Evolutionary conservation across 2,329 filamentous ascomycete species (phyloP).

Genomic region (Ophiostoma piceae): DNA sequence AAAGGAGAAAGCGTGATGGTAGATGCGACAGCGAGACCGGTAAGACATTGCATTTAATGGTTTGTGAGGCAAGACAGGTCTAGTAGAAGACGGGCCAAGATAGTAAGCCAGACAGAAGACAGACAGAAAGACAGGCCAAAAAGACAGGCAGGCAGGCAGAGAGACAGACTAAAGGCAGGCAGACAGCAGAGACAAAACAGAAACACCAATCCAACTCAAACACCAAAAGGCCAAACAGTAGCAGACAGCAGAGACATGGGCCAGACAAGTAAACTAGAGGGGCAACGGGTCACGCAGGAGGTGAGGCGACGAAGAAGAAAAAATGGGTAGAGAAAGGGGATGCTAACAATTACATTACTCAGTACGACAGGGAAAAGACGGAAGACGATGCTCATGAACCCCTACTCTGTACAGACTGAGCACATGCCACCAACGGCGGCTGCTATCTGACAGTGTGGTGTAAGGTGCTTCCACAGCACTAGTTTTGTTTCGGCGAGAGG

Average conservation of each 20-base stretch:
- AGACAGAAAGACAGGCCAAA: not conserved
- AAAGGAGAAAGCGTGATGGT: not conserved
- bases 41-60: not conserved
- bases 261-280: slow-evolving; percentile 5
- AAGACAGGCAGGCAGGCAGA: not conserved
- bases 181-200: slow-evolving; percentile 10
- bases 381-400: not conserved
- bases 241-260: not conserved
- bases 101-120: not conserved
- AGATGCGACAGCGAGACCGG: not conserved
- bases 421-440: not conserved
- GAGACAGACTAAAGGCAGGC: not conserved
- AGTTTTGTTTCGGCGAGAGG: not conserved
- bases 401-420: not conserved
- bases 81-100: too few species aligned
- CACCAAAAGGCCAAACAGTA: slow-evolving; percentile 13
- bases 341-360: not conserved
- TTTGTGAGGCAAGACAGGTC: not conserved
- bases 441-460: not conserved
- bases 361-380: not conserved
- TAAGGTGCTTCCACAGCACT: not conserved
- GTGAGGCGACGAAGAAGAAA: not conserved
- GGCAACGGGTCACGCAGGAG: not conserved
- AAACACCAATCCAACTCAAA: slow-evolving; percentile 13
- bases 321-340: not conserved